A percentile compares a stretch with the other conserved stretches of the same genome.
Conservation (phyloP, 768 basidiomycete species). For the Suillus decipiens region DNA sequence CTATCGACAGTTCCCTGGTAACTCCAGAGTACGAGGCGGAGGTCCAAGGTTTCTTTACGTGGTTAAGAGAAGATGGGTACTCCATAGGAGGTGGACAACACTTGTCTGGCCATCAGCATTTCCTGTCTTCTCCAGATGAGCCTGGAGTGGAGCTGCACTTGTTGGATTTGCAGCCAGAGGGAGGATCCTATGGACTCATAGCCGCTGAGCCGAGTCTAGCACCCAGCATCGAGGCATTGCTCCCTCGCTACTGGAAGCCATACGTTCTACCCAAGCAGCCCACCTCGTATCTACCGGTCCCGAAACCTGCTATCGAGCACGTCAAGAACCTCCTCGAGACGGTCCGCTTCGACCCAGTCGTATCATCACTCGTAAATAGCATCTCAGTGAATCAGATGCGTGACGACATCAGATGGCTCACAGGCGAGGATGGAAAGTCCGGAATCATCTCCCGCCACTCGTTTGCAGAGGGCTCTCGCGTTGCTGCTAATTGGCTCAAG, state of each 20-base stretch:
- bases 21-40: constrained; percentile 33
- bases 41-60: constrained; percentile 39
- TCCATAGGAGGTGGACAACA: constrained; percentile 13
- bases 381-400: constrained; percentile 67
- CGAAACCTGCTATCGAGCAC: constrained; percentile 51
- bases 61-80: constrained; percentile 23
- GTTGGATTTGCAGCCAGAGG: constrained; percentile 45
- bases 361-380: constrained; percentile 69
- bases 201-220: constrained; percentile 45
- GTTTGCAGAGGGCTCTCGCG: constrained; percentile 64
- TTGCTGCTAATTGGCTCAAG: constrained; percentile 78
- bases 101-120: constrained; percentile 21
- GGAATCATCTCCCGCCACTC: constrained; percentile 81
- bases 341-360: constrained; percentile 66
- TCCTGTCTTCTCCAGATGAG: constrained; percentile 15
- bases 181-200: constrained; percentile 48
- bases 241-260: constrained; percentile 78
- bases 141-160: constrained; percentile 11
- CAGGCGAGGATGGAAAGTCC: constrained; percentile 78
- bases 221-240: constrained; percentile 52
- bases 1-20: constrained; percentile 48
- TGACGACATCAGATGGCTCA: constrained; percentile 77
- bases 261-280: constrained; percentile 58
- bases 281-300: constrained; percentile 55
- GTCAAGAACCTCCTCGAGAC: constrained; percentile 57